Percentiles rank a stretch among this genome's conserved stretches.
phyloP scores from a whole-genome alignment of 2,329 filamentous ascomycete genomes.

The Fusarium nanum region DNA sequence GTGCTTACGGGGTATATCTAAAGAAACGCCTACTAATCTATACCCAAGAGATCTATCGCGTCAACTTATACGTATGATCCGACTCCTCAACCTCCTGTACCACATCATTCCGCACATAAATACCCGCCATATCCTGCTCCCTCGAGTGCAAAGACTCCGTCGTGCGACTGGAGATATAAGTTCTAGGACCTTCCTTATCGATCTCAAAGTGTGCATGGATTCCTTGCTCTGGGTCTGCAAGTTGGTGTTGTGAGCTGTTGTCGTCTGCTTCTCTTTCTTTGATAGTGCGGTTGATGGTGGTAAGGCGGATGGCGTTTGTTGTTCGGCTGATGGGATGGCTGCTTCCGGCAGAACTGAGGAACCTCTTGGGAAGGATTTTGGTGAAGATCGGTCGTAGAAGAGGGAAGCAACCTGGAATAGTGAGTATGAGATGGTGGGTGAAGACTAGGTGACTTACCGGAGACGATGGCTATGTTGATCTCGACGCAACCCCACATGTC shows the following conservation, averaged over 20 bases:
- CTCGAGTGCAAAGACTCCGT: conserved; percentile 1
- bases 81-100: conserved; percentile 30
- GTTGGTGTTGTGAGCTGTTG: conserved; percentile 40
- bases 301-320: conserved; percentile 29
- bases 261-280: conserved; percentile 40
- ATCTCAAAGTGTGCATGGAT: conserved; percentile 30
- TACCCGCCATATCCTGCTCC: conserved; percentile 20
- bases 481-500: conserved; percentile 40
- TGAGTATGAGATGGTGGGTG: rapidly evolving
- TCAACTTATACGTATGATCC: conserved; percentile 12
- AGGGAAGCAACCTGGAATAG: conserved; percentile 30
- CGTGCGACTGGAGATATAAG: conserved; percentile 25
- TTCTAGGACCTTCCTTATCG: conserved; percentile 22
- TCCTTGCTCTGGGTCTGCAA: conserved; percentile 35
- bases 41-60: neutral
- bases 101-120: conserved; percentile 39
- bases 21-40: neutral
- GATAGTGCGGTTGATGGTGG: conserved; percentile 35
- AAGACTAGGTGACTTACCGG: neutral
- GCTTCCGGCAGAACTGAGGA: conserved; percentile 39
- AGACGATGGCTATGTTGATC: conserved; percentile 42
- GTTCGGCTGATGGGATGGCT: conserved; percentile 40
- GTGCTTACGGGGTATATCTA: neutral
- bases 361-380: conserved; percentile 36
- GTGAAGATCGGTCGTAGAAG: conserved; percentile 41